Base-by-base conservation (phyloP, 2,329 filamentous ascomycete genomes). In the Sporothrix pseudoabietina region DNA sequence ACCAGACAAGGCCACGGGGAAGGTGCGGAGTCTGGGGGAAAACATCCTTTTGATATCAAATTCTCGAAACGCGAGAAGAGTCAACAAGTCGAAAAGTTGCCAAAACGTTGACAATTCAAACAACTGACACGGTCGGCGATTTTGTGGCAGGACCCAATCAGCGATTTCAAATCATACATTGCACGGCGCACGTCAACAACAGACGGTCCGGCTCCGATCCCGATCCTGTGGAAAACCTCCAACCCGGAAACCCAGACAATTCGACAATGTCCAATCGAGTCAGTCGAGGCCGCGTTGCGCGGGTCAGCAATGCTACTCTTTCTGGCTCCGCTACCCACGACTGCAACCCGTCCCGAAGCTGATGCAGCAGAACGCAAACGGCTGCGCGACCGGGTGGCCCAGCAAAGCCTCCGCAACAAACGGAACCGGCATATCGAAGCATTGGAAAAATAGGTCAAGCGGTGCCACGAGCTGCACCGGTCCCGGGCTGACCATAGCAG, bases 361-460 rank as follows among this genome's bases (percentile, higher is more conserved):
- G 69, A 47, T 1, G 72, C 72, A 2, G 69, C 69, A 6, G 69
- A 71, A n/a, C 52, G 63, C 7, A 74, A 71, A 32, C 72, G 72
- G 22, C 54, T 69, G 16, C 69, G 72, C n/a, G 72, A 74, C 32
- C 69, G 72, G 16, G 69, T 74, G 4, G 72, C 72, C 10, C 61
- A 71, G 69, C 69, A 74, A 32, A 74, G 71, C 54, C 72, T 74
- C 19, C 69, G 72, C 44, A 69, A 71, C 61, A 71, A 71, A 14
- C 52, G 72, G 22, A 71, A 71, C n/a, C 61, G 65, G 39, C 54
- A 71, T 44, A 74, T 69, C 9, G 49, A 74, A 30, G 44, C 49
- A 1, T 63, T 74, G 8, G 72, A 74, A 32, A 30, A 74, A 14
- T 54, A 71, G 41, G 72, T 69, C n/a, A 61, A 61, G 30, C 54